phyloP scores from a whole-genome alignment of 495 filamentous ascomycete species.

The Patellaria atrata region DNA sequence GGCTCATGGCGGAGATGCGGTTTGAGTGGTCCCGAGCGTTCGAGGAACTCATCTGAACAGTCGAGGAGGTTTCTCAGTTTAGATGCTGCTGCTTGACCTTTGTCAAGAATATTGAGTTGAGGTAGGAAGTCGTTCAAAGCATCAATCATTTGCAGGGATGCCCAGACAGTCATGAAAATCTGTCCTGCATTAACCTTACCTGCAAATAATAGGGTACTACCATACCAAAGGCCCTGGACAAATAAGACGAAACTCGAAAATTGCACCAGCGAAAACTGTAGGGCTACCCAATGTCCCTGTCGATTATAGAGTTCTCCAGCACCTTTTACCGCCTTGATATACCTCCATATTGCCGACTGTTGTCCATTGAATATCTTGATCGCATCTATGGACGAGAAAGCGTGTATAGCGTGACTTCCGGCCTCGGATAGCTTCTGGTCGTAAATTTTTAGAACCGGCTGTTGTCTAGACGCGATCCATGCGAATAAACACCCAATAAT shows the following conservation, averaged over 20 bases:
- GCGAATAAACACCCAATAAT: conserved; percentile 45
- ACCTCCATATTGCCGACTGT: conserved; percentile 52
- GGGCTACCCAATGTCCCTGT: conserved; percentile 51
- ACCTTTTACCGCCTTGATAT: conserved; percentile 38
- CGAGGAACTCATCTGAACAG: too few relatives aligned
- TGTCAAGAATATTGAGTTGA: conserved; percentile 58
- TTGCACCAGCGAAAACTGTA: conserved; percentile 57
- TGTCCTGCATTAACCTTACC: conserved; percentile 46
- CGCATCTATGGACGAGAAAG: conserved; percentile 61
- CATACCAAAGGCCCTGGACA: conserved; percentile 86
- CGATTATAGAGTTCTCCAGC: conserved; percentile 51
- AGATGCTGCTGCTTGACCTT: conserved; percentile 62
- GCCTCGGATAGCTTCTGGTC: conserved; percentile 52
- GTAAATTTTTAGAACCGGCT: conserved; percentile 53
- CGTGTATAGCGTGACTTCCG: conserved; percentile 54
- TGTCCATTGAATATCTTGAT: conserved; percentile 82
- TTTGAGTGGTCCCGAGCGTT: too few relatives aligned
- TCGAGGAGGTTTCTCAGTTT: conserved; percentile 40
- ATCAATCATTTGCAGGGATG: conserved; percentile 60
- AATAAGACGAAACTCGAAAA: conserved; percentile 70
- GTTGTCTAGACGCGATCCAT: conserved; percentile 44
- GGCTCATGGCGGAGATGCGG: too few relatives aligned
- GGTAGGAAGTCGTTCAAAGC: conserved; percentile 58
- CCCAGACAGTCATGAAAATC: conserved; percentile 76
- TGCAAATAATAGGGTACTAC: conserved; percentile 45